These are phyloP conservation scores for Anisodus tanguticus DNA, from an alignment of 257 asterid species.

Conservation along the genomic window DNA sequence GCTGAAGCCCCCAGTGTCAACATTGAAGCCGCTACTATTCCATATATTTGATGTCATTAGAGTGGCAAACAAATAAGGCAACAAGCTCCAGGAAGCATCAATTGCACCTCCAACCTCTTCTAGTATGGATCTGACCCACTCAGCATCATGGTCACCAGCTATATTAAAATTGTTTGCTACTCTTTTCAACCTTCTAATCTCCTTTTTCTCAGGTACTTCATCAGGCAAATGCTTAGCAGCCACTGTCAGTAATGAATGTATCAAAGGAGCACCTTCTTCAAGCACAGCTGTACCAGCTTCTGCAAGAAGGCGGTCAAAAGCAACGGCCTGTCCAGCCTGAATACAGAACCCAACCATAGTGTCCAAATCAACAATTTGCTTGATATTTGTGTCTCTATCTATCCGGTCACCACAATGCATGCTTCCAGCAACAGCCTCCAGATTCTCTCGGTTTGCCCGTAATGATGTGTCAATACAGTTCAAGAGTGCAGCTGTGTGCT, in stretches of 20 bases:
- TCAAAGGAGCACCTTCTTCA: slow-evolving; percentile 91
- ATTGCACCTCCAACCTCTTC: slow-evolving; percentile 94
- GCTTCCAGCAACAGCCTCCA: slow-evolving; percentile 92
- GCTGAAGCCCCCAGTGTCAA: slow-evolving; percentile 94
- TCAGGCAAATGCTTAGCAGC: slow-evolving; percentile 78
- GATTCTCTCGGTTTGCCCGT: slow-evolving; percentile 89
- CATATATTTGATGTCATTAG: slow-evolving; percentile 86
- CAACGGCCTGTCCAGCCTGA: slow-evolving; percentile 95
- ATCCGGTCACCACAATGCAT: slow-evolving; percentile 87
- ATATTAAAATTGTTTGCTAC: slow-evolving; percentile 75
- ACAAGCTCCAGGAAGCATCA: slow-evolving; percentile 93
- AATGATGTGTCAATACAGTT: slow-evolving; percentile 92
- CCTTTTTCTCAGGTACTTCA: slow-evolving; percentile 88
- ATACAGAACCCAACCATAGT: slow-evolving; percentile 91
- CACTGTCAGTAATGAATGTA: slow-evolving; percentile 81
- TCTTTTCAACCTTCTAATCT: slow-evolving; percentile 86
- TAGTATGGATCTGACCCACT: slow-evolving; percentile 83
- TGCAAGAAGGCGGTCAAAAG: slow-evolving; percentile 81
- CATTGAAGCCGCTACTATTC: slow-evolving; percentile 87
- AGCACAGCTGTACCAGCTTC: slow-evolving; percentile 86
- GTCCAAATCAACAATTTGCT: slow-evolving; percentile 94
- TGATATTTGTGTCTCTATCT: slow-evolving; percentile 77
- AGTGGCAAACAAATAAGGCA: slow-evolving; percentile 89
- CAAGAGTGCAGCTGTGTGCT: slow-evolving; percentile 92
- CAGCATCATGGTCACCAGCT: slow-evolving; percentile 76